Conservation (phyloP, 768 basidiomycete genomes). For the Calocybe cyanea region DNA sequence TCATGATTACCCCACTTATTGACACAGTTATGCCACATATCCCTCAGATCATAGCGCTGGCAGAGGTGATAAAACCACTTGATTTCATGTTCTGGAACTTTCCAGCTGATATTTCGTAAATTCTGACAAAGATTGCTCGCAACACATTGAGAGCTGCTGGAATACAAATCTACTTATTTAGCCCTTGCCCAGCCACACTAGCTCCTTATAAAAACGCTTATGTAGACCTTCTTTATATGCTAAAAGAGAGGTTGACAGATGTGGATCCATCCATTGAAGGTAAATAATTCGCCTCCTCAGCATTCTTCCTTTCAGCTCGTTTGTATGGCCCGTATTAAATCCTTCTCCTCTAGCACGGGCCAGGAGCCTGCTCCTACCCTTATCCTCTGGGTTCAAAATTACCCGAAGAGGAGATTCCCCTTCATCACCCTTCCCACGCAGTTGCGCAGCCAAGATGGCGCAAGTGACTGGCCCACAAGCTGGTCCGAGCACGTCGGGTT, state of each 20-base stretch:
- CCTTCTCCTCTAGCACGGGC: slow-evolving; percentile 24
- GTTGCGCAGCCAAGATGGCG: neutral
- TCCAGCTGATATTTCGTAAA: slow-evolving; percentile 10
- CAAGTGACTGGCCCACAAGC: neutral
- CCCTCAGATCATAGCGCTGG: slow-evolving; percentile 42
- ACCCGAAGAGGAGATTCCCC: slow-evolving; percentile 14
- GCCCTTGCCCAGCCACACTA: slow-evolving; percentile 36
- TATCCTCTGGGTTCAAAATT: slow-evolving; percentile 26
- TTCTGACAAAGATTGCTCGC: slow-evolving; percentile 39
- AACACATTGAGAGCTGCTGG: slow-evolving; percentile 40
- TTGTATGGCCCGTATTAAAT: neutral
- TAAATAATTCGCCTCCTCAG: slow-evolving; percentile 17
- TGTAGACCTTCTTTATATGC: slow-evolving; percentile 41
- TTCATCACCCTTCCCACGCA: slow-evolving; percentile 1
- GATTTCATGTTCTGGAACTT: neutral
- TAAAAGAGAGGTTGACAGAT: slow-evolving; percentile 31
- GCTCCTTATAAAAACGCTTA: slow-evolving; percentile 44
- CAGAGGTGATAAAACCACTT: slow-evolving; percentile 40
- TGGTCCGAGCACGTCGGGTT: slow-evolving; percentile 5
- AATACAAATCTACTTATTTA: slow-evolving; percentile 42
- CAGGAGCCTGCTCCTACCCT: slow-evolving; percentile 30
- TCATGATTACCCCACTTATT: slow-evolving; percentile 3
- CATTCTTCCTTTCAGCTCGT: slow-evolving; percentile 4
- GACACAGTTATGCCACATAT: slow-evolving; percentile 9
- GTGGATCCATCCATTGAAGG: slow-evolving; percentile 30